These are phyloP conservation scores for Ichthyophonus hoferi DNA, from an alignment of 208 protist genomes.

Conservation along the genomic window DNA sequence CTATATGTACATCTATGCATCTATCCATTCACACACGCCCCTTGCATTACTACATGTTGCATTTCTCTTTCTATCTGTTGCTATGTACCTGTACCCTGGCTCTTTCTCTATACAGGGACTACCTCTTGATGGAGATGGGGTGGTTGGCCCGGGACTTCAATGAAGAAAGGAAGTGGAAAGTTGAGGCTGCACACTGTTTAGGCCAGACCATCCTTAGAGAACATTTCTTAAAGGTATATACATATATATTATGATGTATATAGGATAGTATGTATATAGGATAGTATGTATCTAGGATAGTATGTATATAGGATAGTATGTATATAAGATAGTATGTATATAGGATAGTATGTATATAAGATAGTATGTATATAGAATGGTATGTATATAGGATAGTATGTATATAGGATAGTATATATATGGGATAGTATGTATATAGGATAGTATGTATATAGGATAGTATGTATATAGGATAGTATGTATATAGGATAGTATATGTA, in stretches of 20 bases:
- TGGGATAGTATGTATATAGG: not conserved
- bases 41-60: not conserved
- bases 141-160: conserved; percentile 61
- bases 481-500: not conserved
- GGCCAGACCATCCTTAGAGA: conserved; percentile 7
- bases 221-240: not conserved
- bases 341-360: too few relatives aligned
- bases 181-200: conserved; percentile 40
- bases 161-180: conserved; percentile 53
- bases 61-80: not conserved
- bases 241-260: not conserved
- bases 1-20: not conserved
- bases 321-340: too few relatives aligned
- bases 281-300: too few relatives aligned
- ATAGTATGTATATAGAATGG: too few relatives aligned
- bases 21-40: not conserved
- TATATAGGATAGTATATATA: too few relatives aligned
- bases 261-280: too few relatives aligned
- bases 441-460: not conserved
- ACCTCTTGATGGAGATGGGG: conserved; percentile 57
- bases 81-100: not conserved
- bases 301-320: too few relatives aligned
- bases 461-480: not conserved
- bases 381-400: too few relatives aligned
- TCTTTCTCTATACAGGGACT: conserved; percentile 52